phyloP scores from a whole-genome alignment of 768 basidiomycete genomes.

The Termitomyces sp. region DNA sequence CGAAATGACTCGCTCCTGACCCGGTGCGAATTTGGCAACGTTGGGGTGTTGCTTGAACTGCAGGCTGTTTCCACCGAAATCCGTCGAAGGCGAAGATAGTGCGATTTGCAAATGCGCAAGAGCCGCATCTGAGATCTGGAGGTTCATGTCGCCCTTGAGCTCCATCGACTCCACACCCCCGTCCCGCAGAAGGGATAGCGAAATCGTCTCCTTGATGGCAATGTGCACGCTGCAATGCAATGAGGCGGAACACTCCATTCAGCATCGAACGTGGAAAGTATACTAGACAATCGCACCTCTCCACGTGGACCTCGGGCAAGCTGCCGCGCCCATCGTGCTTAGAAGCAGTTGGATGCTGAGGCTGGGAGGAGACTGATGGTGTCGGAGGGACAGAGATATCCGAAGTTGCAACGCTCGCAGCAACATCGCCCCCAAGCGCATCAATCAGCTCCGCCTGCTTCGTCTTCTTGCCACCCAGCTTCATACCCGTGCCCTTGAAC shows the following conservation, averaged over 20 bases:
- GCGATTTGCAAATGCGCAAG: constrained; percentile 65
- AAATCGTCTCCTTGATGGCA: constrained; percentile 76
- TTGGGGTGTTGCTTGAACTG: constrained; percentile 99
- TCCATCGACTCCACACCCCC: constrained; percentile 90
- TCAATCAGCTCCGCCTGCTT: constrained; percentile 86
- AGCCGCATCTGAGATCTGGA: constrained; percentile 76
- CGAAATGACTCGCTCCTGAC: constrained; percentile 57
- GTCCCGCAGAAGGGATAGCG: constrained; percentile 78
- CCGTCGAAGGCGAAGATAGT: constrained; percentile 49
- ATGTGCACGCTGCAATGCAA: constrained; percentile 69
- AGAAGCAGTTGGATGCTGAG: constrained; percentile 33
- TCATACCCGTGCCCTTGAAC: constrained; percentile 96
- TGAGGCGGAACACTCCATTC: background rate
- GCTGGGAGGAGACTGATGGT: constrained; percentile 35
- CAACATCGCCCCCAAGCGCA: constrained; percentile 76
- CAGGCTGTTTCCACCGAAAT: constrained; percentile 58
- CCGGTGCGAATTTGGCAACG: constrained; percentile 77
- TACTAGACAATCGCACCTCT: constrained; percentile 49
- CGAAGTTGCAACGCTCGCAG: constrained; percentile 30
- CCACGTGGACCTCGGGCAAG: constrained; percentile 67
- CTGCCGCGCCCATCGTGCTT: constrained; percentile 51
- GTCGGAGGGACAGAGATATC: constrained; percentile 47
- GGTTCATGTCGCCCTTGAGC: constrained; percentile 91
- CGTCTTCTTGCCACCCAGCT: constrained; percentile 88
- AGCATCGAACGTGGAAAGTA: background rate